Conservation (phyloP, 2,329 filamentous ascomycete genomes). For the Cladosporium cucumerinum region DNA sequence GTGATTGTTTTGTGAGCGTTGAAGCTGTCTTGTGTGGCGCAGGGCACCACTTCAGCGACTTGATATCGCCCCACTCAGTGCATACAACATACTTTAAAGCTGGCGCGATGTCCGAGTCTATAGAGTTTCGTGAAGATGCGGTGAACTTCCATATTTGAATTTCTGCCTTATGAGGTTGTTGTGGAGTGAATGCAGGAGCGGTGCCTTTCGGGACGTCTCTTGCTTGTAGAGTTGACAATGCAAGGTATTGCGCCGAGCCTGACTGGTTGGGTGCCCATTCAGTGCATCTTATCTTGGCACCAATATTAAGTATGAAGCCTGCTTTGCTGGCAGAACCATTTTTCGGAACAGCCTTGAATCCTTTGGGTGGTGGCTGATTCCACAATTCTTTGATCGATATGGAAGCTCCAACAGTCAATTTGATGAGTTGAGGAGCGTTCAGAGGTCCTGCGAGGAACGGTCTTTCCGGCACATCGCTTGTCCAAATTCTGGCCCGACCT, state of each 20-base stretch:
- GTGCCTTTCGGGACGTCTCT: background rate
- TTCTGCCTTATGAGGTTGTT: slow-evolving; percentile 46
- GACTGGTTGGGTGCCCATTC: slow-evolving; percentile 44
- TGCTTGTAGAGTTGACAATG: slow-evolving; percentile 35
- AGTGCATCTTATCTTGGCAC: slow-evolving; percentile 50
- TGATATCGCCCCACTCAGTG: slow-evolving; percentile 55
- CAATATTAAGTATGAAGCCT: slow-evolving; percentile 57
- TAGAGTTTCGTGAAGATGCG: slow-evolving; percentile 35
- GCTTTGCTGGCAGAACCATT: background rate
- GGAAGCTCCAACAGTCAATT: slow-evolving; percentile 41
- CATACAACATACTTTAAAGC: slow-evolving; percentile 51
- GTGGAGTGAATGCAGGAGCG: slow-evolving; percentile 51
- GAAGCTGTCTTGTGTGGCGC: slow-evolving; percentile 34
- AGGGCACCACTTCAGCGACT: slow-evolving; percentile 56
- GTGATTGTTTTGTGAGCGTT: slow-evolving; percentile 19
- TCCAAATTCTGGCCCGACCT: slow-evolving; percentile 32
- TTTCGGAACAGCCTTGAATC: background rate
- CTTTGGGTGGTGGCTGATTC: background rate
- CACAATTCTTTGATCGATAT: slow-evolving; percentile 48
- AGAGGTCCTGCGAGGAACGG: slow-evolving; percentile 51
- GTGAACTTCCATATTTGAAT: slow-evolving; percentile 60
- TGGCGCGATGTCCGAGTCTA: slow-evolving; percentile 46
- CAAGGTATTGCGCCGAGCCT: slow-evolving; percentile 54
- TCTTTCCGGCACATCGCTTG: slow-evolving; percentile 30
- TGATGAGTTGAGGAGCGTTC: slow-evolving; percentile 42